Conservation (phyloP, 2,329 filamentous ascomycete genomes). For the Fusarium sp. region DNA sequence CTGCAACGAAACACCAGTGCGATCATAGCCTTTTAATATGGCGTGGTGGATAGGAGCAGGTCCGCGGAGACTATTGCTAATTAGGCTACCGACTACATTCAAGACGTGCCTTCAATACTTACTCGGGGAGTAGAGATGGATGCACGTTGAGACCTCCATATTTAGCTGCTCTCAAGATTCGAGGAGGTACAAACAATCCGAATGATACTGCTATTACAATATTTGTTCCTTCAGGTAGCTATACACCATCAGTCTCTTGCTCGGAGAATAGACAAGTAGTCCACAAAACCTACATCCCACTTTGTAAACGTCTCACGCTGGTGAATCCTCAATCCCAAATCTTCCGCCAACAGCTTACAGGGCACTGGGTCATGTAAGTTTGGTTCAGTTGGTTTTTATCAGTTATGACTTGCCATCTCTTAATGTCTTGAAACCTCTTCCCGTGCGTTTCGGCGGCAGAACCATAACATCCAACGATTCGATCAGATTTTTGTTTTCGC, state of each 20-base stretch:
- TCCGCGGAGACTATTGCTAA: constrained; percentile 73
- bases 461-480: constrained; percentile 87
- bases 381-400: background rate
- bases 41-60: constrained; percentile 87
- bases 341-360: constrained; percentile 70
- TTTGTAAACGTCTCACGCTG: constrained; percentile 82
- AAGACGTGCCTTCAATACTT: constrained; percentile 41
- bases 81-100: constrained; percentile 12
- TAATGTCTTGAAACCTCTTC: constrained; percentile 76
- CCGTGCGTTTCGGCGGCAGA: constrained; percentile 78
- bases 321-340: constrained; percentile 73
- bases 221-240: constrained; percentile 72
- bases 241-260: constrained; percentile 10
- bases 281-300: constrained; percentile 72
- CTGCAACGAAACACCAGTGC: constrained; percentile 84
- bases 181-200: constrained; percentile 83
- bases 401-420: constrained; percentile 63
- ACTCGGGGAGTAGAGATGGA: constrained; percentile 89
- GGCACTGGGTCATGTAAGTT: constrained; percentile 65
- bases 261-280: background rate
- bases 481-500: constrained; percentile 63
- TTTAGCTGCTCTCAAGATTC: constrained; percentile 73
- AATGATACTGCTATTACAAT: constrained; percentile 94
- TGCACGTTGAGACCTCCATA: constrained; percentile 95
- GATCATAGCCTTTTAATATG: constrained; percentile 68